These are phyloP conservation scores for Persicaria tinctoria DNA, from an alignment of 148 eudicot genomes.

Conservation along the genomic window DNA sequence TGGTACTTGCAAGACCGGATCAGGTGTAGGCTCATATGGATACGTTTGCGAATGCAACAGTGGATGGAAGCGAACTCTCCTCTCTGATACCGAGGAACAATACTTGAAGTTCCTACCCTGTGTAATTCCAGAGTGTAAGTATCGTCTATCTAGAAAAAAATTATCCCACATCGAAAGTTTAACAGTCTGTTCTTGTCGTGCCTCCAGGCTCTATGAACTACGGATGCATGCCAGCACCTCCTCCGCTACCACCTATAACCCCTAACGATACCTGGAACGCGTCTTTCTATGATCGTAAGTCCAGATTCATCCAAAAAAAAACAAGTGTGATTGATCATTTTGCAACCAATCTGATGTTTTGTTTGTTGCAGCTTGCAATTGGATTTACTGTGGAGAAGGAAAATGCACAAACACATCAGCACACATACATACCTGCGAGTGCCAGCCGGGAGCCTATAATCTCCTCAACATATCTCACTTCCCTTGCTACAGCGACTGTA, in stretches of 20 bases:
- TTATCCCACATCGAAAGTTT: neutral
- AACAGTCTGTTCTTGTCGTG: too few relatives aligned
- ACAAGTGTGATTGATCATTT: too few relatives aligned
- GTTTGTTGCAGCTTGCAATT: constrained; percentile 48
- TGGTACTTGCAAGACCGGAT: constrained; percentile 13
- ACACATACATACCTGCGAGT: constrained; percentile 46
- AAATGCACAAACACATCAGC: constrained; percentile 42
- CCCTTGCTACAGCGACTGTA: constrained; percentile 73
- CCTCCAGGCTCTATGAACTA: constrained; percentile 47
- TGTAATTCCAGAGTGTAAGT: constrained; percentile 12
- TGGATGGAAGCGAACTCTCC: constrained; percentile 1
- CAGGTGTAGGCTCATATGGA: constrained; percentile 2
- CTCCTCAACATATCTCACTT: constrained; percentile 47
- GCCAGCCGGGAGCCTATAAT: constrained; percentile 48
- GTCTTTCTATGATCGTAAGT: constrained; percentile 59
- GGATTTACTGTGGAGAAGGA: constrained; percentile 77
- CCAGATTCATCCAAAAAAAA: neutral
- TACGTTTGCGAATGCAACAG: constrained; percentile 7
- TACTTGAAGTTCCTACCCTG: constrained; percentile 11
- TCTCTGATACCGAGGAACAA: neutral
- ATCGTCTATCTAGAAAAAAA: neutral
- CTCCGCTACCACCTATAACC: constrained; percentile 45
- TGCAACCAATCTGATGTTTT: neutral
- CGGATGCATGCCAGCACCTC: constrained; percentile 58
- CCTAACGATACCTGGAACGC: constrained; percentile 37